Percentiles rank a stretch among this genome's conserved stretches.
phyloP scores from a whole-genome alignment of 225 moss, liverwort and hornwort genomes.

The Climacium dendroides region DNA sequence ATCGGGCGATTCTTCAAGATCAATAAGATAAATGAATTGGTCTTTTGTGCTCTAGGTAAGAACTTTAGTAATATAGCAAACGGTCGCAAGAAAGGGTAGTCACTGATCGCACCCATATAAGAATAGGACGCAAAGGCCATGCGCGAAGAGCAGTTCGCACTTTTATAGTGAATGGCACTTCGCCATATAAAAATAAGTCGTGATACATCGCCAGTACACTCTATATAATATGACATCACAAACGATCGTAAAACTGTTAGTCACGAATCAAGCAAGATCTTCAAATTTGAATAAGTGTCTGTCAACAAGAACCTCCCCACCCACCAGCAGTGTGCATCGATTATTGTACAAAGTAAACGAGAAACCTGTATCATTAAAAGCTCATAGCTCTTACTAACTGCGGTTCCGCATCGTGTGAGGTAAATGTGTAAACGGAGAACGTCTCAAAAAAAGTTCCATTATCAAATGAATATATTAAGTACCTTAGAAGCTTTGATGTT shows the following conservation, averaged over 20 bases:
- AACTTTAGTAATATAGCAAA: not conserved
- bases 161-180: slow-evolving; percentile 78
- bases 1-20: not conserved
- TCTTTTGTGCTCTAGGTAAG: not conserved
- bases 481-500: slow-evolving; percentile 46
- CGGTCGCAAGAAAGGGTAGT: not conserved
- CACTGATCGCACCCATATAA: slow-evolving; percentile 49
- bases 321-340: not conserved
- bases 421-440: not conserved
- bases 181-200: slow-evolving; percentile 79
- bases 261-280: not conserved
- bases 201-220: slow-evolving; percentile 45
- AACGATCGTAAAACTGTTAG: not conserved
- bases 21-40: not conserved
- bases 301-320: not conserved
- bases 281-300: not conserved
- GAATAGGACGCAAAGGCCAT: slow-evolving; percentile 51
- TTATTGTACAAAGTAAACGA: not conserved
- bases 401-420: not conserved
- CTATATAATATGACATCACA: slow-evolving; percentile 5
- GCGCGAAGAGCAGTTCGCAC: slow-evolving; percentile 83
- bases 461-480: not conserved
- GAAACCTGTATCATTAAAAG: not conserved
- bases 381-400: not conserved
- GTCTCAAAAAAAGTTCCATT: not conserved